A percentile compares a stretch with the other conserved stretches of the same genome.
These are phyloP conservation scores for Penicillium cataractarum DNA, from an alignment of 495 filamentous ascomycete genomes.

Conservation along the genomic window DNA sequence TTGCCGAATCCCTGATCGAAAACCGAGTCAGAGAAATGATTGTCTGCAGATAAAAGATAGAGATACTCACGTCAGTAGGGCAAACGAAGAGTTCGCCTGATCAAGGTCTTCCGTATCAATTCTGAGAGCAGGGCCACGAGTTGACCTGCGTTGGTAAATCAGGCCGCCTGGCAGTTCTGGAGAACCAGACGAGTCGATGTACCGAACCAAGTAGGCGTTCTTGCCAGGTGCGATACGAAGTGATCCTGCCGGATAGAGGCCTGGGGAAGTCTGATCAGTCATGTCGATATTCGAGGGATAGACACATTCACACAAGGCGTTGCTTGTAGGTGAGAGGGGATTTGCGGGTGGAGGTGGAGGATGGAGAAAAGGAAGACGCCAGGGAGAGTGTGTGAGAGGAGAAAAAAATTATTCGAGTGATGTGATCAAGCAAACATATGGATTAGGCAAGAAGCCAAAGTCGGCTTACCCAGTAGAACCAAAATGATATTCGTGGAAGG, in stretches of 20 bases:
- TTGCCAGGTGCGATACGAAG: neutral
- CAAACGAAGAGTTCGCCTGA: neutral
- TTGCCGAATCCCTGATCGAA: slow-evolving; percentile 1
- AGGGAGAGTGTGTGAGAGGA: neutral
- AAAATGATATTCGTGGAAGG: neutral
- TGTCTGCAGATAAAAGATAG: too few species aligned
- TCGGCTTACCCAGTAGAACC: slow-evolving; percentile 1
- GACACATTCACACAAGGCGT: neutral
- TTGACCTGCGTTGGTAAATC: neutral
- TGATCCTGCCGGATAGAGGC: neutral
- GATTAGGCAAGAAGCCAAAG: neutral
- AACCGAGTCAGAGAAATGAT: neutral
- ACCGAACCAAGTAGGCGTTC: neutral
- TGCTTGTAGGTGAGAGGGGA: neutral
- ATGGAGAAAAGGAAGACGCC: neutral
- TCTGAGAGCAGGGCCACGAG: neutral
- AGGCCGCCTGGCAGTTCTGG: neutral
- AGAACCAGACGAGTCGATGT: neutral
- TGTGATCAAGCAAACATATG: neutral
- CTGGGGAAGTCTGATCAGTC: slow-evolving; percentile 8
- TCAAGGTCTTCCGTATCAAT: neutral
- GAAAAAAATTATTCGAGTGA: neutral
- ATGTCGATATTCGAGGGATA: neutral
- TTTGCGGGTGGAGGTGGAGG: neutral
- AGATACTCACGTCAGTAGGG: slow-evolving; percentile 3